Evolutionary conservation across 495 filamentous ascomycete genomes (phyloP).

Genomic region (Pseudomonodictys pantanalensis): DNA sequence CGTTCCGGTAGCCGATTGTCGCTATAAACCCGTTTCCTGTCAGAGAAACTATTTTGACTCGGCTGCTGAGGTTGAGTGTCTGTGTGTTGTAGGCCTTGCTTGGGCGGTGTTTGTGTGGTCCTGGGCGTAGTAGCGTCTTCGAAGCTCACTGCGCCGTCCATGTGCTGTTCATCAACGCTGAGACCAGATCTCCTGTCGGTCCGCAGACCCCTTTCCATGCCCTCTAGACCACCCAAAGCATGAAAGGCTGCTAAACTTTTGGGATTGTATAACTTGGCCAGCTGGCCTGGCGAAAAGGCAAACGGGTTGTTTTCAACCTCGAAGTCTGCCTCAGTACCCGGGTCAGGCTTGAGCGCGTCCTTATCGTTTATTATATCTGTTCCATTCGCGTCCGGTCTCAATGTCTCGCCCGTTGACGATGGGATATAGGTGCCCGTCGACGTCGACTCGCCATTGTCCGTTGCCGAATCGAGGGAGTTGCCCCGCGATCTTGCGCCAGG

Average conservation of each 20-base stretch:
- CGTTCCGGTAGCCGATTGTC: slow-evolving; percentile 68
- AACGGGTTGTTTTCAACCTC: slow-evolving; percentile 73
- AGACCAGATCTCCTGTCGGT: slow-evolving; percentile 67
- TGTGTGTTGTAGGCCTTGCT: slow-evolving; percentile 28
- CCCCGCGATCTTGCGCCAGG: slow-evolving; percentile 60
- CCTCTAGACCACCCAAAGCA: slow-evolving; percentile 72
- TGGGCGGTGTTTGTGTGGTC: background rate
- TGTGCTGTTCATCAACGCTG: slow-evolving; percentile 66
- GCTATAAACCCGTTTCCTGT: slow-evolving; percentile 67
- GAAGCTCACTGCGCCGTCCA: slow-evolving; percentile 67
- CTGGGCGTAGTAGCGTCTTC: slow-evolving; percentile 54
- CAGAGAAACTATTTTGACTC: slow-evolving; percentile 49
- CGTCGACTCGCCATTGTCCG: slow-evolving; percentile 50
- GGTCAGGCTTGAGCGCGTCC: slow-evolving; percentile 66
- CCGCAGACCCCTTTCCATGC: slow-evolving; percentile 72
- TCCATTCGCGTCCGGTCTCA: slow-evolving; percentile 22
- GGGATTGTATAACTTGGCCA: slow-evolving; percentile 76
- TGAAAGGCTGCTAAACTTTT: slow-evolving; percentile 76
- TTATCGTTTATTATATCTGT: slow-evolving; percentile 47
- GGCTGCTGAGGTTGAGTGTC: slow-evolving; percentile 35
- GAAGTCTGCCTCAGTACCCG: slow-evolving; percentile 69
- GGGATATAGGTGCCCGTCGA: slow-evolving; percentile 47
- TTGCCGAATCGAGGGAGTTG: slow-evolving; percentile 60
- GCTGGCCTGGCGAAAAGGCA: slow-evolving; percentile 76
- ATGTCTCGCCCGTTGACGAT: slow-evolving; percentile 44